A percentile compares a stretch with the other conserved stretches of the same genome.
These are phyloP conservation scores for Batrachochytrium dendrobatidis DNA, from an alignment of 371 early-diverging fungal genomes.

Conservation along the genomic window DNA sequence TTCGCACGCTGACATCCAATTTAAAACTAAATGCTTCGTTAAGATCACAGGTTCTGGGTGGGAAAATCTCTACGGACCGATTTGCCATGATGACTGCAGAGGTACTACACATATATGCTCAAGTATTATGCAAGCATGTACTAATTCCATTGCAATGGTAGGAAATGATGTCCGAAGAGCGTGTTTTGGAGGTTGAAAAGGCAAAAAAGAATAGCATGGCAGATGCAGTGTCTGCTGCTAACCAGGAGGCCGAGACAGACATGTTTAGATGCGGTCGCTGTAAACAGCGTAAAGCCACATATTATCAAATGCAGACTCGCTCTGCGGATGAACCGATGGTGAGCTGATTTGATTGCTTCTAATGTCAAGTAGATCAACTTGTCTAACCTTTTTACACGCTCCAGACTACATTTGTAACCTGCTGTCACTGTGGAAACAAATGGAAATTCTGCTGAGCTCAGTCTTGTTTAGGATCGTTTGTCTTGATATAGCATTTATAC, in stretches of 20 bases:
- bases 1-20: constrained; percentile 76
- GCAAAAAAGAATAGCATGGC: constrained; percentile 67
- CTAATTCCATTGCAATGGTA: not conserved
- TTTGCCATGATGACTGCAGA: constrained; percentile 76
- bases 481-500: not conserved
- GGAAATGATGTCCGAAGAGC: constrained; percentile 85
- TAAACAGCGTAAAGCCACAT: constrained; percentile 27
- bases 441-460: constrained; percentile 60
- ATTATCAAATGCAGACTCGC: constrained; percentile 1
- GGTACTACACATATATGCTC: constrained; percentile 11
- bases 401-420: constrained; percentile 82
- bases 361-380: not conserved
- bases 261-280: constrained; percentile 95
- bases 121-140: not conserved
- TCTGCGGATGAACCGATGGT: constrained; percentile 97
- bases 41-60: constrained; percentile 63
- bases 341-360: not conserved
- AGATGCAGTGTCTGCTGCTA: constrained; percentile 72
- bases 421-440: constrained; percentile 69
- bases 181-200: constrained; percentile 60
- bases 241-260: constrained; percentile 81
- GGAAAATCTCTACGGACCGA: constrained; percentile 43
- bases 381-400: no score
- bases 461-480: no score
- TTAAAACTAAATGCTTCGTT: constrained; percentile 80